Evolutionary conservation across 2,329 filamentous ascomycete genomes (phyloP), one percentile per base, ranked within the genome.

Genomic region (Pseudogymnoascus sp.): DNA sequence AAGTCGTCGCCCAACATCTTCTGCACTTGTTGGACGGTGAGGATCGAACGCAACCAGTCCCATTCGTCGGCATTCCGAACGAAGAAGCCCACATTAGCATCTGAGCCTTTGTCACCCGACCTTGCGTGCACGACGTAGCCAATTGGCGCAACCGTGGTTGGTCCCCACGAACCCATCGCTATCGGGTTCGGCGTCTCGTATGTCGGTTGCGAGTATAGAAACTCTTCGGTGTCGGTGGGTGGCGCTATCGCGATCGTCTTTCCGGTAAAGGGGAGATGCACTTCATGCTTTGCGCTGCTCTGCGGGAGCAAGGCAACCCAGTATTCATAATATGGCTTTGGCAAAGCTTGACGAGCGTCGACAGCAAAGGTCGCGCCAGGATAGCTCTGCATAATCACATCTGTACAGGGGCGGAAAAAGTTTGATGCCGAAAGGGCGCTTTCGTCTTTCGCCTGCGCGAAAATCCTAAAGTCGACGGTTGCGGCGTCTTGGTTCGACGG

Each of bases 401-500:
- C 77, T 51, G 75, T 72, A 34, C 75, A 75, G 8, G 76, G 75
- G 16, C 75, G 69, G 14, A 76, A 72, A 67, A 81, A 80, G 31
- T 74, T 77, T 3, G 68, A 61, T 0, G 75, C 72, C 0, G 73
- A 72, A 1, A 76, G 66, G 19, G 72, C 68, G 41, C 69, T 71
- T 34, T 70, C 75, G 7, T 67, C 73, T 72, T 65, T 76, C 3
- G 82, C 80, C 68, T 86, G 79, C 0, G 76, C 76, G 67, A 82
- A 76, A 60, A 80, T 73, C 23, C 79, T 68, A 43, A 82, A 75
- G 48, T 79, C 79, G 0, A 82, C 80, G 0, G 81, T 83, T 0
- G 80, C 80, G 0, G 75, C 76, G 25, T 78, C 77, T 34, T 82
- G 80, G n/a, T 75, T 77, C 2, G 68, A 69, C 0, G 79, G 77